Conservation (phyloP, 805 yeast genomes). For the Schwanniomyces occidentalis region DNA sequence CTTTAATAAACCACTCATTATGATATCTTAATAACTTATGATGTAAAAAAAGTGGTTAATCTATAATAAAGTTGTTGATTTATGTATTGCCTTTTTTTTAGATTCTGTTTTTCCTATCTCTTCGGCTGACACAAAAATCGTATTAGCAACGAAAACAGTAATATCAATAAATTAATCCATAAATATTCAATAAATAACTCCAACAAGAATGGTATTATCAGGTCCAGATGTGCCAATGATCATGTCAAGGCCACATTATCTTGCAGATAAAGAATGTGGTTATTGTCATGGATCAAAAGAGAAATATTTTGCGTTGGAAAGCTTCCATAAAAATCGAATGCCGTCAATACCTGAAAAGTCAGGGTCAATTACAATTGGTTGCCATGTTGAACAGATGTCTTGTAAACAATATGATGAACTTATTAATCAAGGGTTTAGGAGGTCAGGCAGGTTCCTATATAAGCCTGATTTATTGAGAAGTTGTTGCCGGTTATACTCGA, state of each 20-base stretch:
- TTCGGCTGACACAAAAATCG: too few relatives aligned
- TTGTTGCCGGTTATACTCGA: conserved; percentile 81
- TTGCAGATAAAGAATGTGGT: conserved; percentile 59
- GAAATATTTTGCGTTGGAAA: conserved; percentile 38
- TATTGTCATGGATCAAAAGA: conserved; percentile 60
- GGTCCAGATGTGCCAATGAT: conserved; percentile 23
- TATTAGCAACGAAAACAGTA: too few relatives aligned
- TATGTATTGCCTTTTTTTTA: too few relatives aligned
- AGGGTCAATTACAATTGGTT: conserved; percentile 29
- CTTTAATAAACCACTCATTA: conserved; percentile 8
- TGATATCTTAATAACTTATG: too few relatives aligned
- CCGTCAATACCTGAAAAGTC: conserved; percentile 10
- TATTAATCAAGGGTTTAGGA: conserved; percentile 72
- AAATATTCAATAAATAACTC: too few relatives aligned
- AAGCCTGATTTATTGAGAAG: conserved; percentile 66
- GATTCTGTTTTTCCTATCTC: too few relatives aligned
- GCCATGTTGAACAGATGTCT: conserved; percentile 46
- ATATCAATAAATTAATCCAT: too few relatives aligned
- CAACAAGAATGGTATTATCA: neutral
- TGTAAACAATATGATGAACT: conserved; percentile 58
- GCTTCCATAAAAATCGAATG: conserved; percentile 24
- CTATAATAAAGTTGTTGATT: too few relatives aligned
- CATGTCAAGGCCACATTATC: conserved; percentile 46
- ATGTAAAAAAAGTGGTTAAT: too few relatives aligned
- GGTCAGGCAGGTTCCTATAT: conserved; percentile 71